Base-by-base conservation (phyloP, 2,329 filamentous ascomycete genomes). In the Chaetoscypha palmicola region DNA sequence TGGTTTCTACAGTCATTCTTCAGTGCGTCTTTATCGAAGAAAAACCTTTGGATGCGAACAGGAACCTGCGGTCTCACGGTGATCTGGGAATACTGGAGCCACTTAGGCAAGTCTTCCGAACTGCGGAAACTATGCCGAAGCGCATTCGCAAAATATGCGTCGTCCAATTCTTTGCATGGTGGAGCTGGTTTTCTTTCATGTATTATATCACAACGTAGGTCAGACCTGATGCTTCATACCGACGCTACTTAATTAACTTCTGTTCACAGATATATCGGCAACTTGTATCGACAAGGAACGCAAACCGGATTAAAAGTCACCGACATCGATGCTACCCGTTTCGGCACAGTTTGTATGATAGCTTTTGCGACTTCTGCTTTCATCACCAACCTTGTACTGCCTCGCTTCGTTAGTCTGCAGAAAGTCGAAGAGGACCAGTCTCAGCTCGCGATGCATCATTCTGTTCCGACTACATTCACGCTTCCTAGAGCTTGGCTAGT, bases 181-280 rank as follows among this genome's bases (percentile, higher is more conserved):
- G 61, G 33, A 55, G 53, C 3, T 63, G 61, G 61, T 63, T 63
- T 44, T 51, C 56, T 8, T 62, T 63, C 39, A 46, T 63, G 17
- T 63, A 59, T 35, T 63, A 63, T 39, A 58, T 53, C 43, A 58
- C 60, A 19, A 58, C 44, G 40, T 60, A 53, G 45, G 51, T 56
- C 4, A 9, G 19, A 14, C 34, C 23, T 21, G n/a, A n/a, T 20
- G 3, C 19, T 12, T 26, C 19, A 14, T 20, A 28, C 31, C 7
- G 31, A 33, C 8, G 26, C 8, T 23, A 20, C 19, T 41, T 39
- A 42, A 38, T 28, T 38, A 22, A 2, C 11, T 11, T 22, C n/a
- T n/a, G n/a, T 26, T 23, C 11, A 21, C 34, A 50, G 45, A 19
- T 50, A 47, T 42, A 46, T 48, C 39, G 46, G 45, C 3, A 41